Percentiles rank a stretch among this genome's conserved stretches.
Evolutionary conservation across 768 basidiomycete species (phyloP).

Genomic region (Saitozyma sp.): DNA sequence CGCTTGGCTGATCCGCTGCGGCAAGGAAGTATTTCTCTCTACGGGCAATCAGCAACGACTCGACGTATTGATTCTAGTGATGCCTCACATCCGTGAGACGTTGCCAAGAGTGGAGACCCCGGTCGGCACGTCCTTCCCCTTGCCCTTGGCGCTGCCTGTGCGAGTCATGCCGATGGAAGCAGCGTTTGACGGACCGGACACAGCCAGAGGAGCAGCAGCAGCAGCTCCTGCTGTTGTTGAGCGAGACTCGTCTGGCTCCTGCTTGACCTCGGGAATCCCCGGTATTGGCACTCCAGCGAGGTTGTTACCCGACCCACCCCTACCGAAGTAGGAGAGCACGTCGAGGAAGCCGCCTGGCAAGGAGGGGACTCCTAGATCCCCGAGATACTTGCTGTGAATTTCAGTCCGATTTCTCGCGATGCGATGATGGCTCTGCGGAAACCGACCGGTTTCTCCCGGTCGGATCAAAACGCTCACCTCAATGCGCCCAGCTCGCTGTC

Average conservation of each 20-base stretch:
- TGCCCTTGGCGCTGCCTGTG: conserved; percentile 21
- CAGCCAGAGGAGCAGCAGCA: conserved; percentile 1
- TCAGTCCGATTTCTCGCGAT: not conserved
- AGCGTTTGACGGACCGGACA: conserved; percentile 1
- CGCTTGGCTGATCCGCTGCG: conserved; percentile 90
- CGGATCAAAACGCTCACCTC: conserved; percentile 23
- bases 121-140: conserved; percentile 22
- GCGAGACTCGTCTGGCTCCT: not conserved
- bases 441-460: too few species aligned
- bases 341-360: conserved; percentile 43
- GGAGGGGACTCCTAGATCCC: conserved; percentile 35
- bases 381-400: conserved; percentile 36
- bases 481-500: conserved; percentile 40
- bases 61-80: not conserved
- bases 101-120: conserved; percentile 7
- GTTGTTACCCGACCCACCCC: conserved; percentile 10
- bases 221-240: conserved; percentile 1
- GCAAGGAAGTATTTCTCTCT: conserved; percentile 88
- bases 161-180: not conserved
- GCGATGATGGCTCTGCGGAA: not conserved
- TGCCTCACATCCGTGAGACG: conserved; percentile 10
- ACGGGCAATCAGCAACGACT: conserved; percentile 49
- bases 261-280: not conserved
- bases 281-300: conserved; percentile 10
- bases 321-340: conserved; percentile 28